A percentile compares a stretch with the other conserved stretches of the same genome.
Conservation (phyloP, 306 rosid genomes). For the Heteromeles arbutifolia region DNA sequence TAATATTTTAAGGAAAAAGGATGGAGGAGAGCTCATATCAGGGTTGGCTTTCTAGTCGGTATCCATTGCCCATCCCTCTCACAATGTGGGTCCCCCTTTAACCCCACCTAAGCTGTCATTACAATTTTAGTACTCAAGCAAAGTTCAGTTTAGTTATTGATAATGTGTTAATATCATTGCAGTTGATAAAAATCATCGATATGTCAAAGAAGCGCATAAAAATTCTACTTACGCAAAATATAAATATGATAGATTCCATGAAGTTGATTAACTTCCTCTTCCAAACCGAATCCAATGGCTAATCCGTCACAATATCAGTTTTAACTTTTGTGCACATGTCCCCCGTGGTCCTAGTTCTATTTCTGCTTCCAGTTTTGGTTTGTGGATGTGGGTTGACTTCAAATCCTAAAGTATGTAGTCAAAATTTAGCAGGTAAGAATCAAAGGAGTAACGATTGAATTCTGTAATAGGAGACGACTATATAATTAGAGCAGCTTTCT, state of each 20-base stretch:
- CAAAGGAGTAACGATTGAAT: background rate
- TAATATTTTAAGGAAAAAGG: too few species aligned
- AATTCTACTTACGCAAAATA: too few species aligned
- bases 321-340: background rate
- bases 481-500: background rate
- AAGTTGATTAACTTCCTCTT: too few species aligned
- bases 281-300: background rate
- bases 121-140: background rate
- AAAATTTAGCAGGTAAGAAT: background rate
- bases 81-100: background rate
- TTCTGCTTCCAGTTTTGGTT: background rate
- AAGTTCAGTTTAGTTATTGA: too few species aligned
- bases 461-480: background rate
- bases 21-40: too few species aligned
- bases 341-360: background rate
- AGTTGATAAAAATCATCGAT: too few species aligned
- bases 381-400: background rate
- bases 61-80: background rate
- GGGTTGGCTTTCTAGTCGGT: too few species aligned
- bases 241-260: too few species aligned
- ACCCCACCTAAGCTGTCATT: background rate
- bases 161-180: too few species aligned
- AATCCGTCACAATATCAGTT: background rate
- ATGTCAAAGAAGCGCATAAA: too few species aligned
- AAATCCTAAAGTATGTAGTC: background rate